A percentile compares a stretch with the other conserved stretches of the same genome.
These are phyloP conservation scores for Debaryomyces psychrophilus DNA, from an alignment of 1,139 yeast species.

Conservation along the genomic window DNA sequence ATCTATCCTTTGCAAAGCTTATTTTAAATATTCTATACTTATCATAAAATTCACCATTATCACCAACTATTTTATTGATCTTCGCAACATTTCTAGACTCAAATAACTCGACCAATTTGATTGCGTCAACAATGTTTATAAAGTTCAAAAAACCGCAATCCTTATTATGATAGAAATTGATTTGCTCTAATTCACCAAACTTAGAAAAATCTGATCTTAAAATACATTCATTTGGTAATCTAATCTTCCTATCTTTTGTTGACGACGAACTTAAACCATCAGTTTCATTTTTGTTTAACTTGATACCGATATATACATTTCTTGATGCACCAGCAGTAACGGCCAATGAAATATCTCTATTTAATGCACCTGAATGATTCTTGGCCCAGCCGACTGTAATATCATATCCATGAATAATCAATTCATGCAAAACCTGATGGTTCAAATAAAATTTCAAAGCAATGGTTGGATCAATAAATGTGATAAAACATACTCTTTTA, in stretches of 20 bases:
- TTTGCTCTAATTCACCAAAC: constrained; percentile 51
- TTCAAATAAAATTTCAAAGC: constrained; percentile 47
- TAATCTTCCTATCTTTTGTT: constrained; percentile 19
- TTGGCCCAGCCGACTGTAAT: constrained; percentile 53
- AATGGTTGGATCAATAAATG: constrained; percentile 46
- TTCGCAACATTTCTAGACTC: constrained; percentile 25
- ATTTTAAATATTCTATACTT: constrained; percentile 44
- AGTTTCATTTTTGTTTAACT: constrained; percentile 26
- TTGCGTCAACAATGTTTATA: constrained; percentile 44
- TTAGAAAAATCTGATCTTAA: constrained; percentile 41
- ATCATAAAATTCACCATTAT: constrained; percentile 39
- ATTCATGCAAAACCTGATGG: constrained; percentile 50
- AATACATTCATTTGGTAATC: constrained; percentile 45
- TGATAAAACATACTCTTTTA: constrained; percentile 46
- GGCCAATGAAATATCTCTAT: constrained; percentile 43
- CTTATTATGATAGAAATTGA: constrained; percentile 47
- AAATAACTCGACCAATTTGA: constrained; percentile 38
- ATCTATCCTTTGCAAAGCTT: constrained; percentile 51
- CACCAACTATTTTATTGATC: constrained; percentile 24
- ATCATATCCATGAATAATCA: constrained; percentile 50
- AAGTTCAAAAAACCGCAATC: constrained; percentile 53
- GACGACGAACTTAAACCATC: constrained; percentile 7
- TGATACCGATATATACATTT: constrained; percentile 50
- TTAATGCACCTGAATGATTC: constrained; percentile 45
- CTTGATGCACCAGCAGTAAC: constrained; percentile 54